A percentile compares a stretch with the other conserved stretches of the same genome.
Evolutionary conservation across 192 early-diverging fungal species (phyloP).

Genomic region (Linnemannia hyalina): DNA sequence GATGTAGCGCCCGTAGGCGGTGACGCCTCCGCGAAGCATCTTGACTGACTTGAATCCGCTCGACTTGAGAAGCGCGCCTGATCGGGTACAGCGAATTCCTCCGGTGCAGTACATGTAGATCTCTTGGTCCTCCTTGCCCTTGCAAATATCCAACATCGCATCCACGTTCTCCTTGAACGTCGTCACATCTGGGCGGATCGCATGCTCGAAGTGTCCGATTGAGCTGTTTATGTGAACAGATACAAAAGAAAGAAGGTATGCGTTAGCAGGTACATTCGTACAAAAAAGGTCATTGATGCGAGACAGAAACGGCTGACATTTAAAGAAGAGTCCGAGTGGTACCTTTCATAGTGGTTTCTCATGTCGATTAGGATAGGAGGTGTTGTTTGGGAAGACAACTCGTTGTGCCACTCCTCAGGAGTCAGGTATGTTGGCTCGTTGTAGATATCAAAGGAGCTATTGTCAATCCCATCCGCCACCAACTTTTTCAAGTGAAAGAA

Average conservation of each 20-base stretch:
- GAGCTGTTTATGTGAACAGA: slow-evolving; percentile 45
- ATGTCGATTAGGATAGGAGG: slow-evolving; percentile 77
- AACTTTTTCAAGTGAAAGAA: slow-evolving; percentile 49
- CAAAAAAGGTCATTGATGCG: not conserved
- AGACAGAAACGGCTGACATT: not conserved
- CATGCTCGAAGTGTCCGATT: slow-evolving; percentile 79
- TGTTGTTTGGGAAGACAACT: slow-evolving; percentile 60
- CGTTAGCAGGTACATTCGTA: not conserved
- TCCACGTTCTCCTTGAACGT: slow-evolving; percentile 80
- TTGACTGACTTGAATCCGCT: slow-evolving; percentile 76
- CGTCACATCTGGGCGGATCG: slow-evolving; percentile 77
- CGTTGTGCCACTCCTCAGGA: slow-evolving; percentile 76
- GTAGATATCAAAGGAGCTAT: slow-evolving; percentile 65
- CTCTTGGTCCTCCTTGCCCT: slow-evolving; percentile 66
- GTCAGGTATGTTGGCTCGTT: slow-evolving; percentile 76
- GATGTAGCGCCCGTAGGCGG: slow-evolving; percentile 79
- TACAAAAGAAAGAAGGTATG: not conserved
- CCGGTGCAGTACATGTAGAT: slow-evolving; percentile 90
- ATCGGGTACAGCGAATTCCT: slow-evolving; percentile 85
- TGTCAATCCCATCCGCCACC: slow-evolving; percentile 69
- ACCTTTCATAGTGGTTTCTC: slow-evolving; percentile 85
- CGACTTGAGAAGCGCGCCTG: slow-evolving; percentile 79
- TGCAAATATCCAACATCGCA: slow-evolving; percentile 72
- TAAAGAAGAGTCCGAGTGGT: not conserved
- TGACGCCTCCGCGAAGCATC: slow-evolving; percentile 79